Base-by-base conservation (phyloP, 2,329 filamentous ascomycete species). In the Botrytis sinoallii region DNA sequence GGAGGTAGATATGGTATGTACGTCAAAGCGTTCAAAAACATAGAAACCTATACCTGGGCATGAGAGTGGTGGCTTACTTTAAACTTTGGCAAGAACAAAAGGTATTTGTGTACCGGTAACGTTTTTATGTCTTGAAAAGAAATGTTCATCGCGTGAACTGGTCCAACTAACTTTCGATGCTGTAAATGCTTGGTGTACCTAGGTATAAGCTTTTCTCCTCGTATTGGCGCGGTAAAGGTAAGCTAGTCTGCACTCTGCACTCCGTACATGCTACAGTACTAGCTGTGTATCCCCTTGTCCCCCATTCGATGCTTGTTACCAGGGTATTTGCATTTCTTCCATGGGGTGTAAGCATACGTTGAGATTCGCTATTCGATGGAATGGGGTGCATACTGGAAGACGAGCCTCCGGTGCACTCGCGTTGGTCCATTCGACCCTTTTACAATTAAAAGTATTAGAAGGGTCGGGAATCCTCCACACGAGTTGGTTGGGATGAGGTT, bases 381-480 rank as follows among this genome's bases (percentile, higher is more conserved):
- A 57, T 57, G 52, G n/a, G n/a, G 52, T 57, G 16, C n/a, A 18
- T 57, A 57, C n/a, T 66, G 63, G 42, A 66, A 66, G 63, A 66
- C 20, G 63, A 48, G 44, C 29, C 44, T 48, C 60, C 60, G 60
- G 40, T 22, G 22, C 12, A 61, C 35, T 61, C 12, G 35, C 59
- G n/a, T 25, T 14, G 59, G 59, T 38, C 59, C 22, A 29, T 52
- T 29, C 52, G 52, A 29, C 25, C 52, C 52, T 29, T 29, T 55
- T n/a, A 55, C 16, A 42, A 29, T 29, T 64, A 7, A 64, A 18
- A 64, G 29, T 20, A 29, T 40, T 1, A 32, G 42, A 44, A 66
- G 25, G 14, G 12, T 14, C 42, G 12, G 20, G 29, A 66, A 66
- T 66, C 10, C 44, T 66, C 44, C 20, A 29, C 46, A 20, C 44